Evolutionary conservation across 139 green algal genomes (phyloP).

Genomic region (Trebouxia sp.): DNA sequence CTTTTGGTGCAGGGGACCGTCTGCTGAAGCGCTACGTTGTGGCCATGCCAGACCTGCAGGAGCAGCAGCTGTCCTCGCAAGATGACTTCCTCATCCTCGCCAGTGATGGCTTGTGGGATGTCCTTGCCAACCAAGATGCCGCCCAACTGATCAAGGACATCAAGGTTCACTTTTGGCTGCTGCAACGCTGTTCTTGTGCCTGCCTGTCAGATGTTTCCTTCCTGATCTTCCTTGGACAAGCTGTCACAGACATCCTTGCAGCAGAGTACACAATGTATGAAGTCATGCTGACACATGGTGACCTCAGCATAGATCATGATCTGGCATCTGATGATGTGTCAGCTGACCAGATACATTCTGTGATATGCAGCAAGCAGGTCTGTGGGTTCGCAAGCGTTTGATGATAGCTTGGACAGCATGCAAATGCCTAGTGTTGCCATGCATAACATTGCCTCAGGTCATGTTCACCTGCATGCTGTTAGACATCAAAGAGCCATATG

Average conservation of each 20-base stretch:
- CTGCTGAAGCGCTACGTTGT: constrained; percentile 88
- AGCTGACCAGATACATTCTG: too few species aligned
- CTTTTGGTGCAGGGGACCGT: constrained; percentile 67
- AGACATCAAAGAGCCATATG: too few species aligned
- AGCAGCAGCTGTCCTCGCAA: constrained; percentile 42
- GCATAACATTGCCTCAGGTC: neutral
- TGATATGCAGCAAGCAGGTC: too few species aligned
- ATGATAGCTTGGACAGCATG: neutral
- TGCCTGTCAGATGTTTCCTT: neutral
- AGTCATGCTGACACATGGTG: too few species aligned
- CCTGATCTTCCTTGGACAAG: neutral
- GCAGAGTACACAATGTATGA: neutral
- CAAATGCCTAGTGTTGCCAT: neutral
- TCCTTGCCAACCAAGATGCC: constrained; percentile 75
- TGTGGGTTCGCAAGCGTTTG: too few species aligned
- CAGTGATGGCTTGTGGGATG: constrained; percentile 79
- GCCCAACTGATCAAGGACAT: constrained; percentile 38
- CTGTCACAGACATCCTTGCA: neutral
- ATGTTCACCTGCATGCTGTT: too few species aligned
- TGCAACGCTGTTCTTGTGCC: neutral
- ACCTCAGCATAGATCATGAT: too few species aligned
- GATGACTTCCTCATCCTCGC: constrained; percentile 77
- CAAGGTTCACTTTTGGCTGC: constrained; percentile 27
- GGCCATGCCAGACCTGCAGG: constrained; percentile 75
- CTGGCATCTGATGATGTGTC: too few species aligned